Percentiles rank a stretch among this genome's conserved stretches.
Conservation (phyloP, 257 asterid species). For the Nicotiana tabacum region DNA sequence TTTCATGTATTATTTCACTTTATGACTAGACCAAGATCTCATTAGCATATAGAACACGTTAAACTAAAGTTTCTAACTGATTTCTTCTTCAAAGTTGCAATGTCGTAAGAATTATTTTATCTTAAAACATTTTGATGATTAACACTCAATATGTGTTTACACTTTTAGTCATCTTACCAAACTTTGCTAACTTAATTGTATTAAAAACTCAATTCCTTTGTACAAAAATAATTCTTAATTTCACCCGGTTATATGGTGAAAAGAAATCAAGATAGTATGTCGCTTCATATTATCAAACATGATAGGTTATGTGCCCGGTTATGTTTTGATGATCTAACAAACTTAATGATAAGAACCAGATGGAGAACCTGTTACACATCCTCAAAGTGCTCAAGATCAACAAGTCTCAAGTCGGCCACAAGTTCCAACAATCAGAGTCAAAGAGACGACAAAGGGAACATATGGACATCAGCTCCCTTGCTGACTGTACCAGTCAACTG, state of each 20-base stretch:
- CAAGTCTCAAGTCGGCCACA: too few relatives aligned
- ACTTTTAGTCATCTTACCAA: neutral
- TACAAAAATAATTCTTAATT: neutral
- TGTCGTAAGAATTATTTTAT: neutral
- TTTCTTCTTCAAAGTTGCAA: neutral
- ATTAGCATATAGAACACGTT: neutral
- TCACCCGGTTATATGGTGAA: neutral
- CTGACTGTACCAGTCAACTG: too few relatives aligned
- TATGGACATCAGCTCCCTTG: too few relatives aligned
- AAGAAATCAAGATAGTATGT: neutral
- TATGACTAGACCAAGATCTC: conserved; percentile 1
- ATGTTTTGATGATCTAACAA: too few relatives aligned
- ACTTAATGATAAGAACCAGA: too few relatives aligned
- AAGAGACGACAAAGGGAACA: too few relatives aligned
- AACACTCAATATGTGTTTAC: neutral
- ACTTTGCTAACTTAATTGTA: neutral
- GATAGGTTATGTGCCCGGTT: too few relatives aligned
- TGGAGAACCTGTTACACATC: too few relatives aligned
- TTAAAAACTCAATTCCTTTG: neutral
- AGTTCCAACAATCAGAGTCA: too few relatives aligned
- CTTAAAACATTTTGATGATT: neutral
- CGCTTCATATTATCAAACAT: neutral
- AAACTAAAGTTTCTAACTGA: neutral
- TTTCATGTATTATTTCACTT: neutral
- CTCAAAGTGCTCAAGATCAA: too few relatives aligned